Conservation (phyloP, 345 rosid species). For the Rubroshorea leprosula region DNA sequence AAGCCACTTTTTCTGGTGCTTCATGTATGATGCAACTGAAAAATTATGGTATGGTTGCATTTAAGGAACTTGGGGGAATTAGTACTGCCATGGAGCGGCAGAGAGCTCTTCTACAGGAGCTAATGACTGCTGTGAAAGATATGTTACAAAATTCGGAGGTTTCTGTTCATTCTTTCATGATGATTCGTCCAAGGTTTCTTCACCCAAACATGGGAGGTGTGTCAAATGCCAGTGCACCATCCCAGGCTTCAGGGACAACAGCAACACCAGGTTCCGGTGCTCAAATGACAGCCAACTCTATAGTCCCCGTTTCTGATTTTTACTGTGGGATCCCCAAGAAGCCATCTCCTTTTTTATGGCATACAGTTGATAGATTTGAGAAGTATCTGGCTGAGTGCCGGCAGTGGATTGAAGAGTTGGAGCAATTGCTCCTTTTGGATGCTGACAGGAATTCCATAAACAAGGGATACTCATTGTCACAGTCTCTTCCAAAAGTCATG, state of each 20-base stretch:
- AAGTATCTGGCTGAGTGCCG: constrained; percentile 75
- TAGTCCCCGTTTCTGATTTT: constrained; percentile 66
- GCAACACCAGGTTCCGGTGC: constrained; percentile 40
- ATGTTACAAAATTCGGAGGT: constrained; percentile 82
- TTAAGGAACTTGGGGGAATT: constrained; percentile 93
- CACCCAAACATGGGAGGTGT: constrained; percentile 47
- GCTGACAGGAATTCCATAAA: constrained; percentile 52
- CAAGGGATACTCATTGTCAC: constrained; percentile 53
- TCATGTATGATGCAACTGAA: neutral
- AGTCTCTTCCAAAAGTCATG: constrained; percentile 88
- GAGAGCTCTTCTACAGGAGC: constrained; percentile 67
- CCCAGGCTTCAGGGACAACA: constrained; percentile 58
- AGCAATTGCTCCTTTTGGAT: constrained; percentile 72
- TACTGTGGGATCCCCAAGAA: constrained; percentile 88
- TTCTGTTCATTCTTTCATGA: constrained; percentile 82
- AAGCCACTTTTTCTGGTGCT: constrained; percentile 82
- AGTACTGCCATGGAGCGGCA: constrained; percentile 72
- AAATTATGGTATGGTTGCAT: neutral
- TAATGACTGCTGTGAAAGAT: constrained; percentile 74
- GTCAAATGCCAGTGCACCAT: constrained; percentile 50
- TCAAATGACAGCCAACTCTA: constrained; percentile 44
- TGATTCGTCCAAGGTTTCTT: constrained; percentile 67
- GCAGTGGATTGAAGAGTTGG: constrained; percentile 92
- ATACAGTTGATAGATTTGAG: constrained; percentile 80
- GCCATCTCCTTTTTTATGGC: constrained; percentile 77